Evolutionary conservation across 2,329 filamentous ascomycete species (phyloP), one percentile per base, ranked within the genome.

Genomic region (Curvularia lunata): DNA sequence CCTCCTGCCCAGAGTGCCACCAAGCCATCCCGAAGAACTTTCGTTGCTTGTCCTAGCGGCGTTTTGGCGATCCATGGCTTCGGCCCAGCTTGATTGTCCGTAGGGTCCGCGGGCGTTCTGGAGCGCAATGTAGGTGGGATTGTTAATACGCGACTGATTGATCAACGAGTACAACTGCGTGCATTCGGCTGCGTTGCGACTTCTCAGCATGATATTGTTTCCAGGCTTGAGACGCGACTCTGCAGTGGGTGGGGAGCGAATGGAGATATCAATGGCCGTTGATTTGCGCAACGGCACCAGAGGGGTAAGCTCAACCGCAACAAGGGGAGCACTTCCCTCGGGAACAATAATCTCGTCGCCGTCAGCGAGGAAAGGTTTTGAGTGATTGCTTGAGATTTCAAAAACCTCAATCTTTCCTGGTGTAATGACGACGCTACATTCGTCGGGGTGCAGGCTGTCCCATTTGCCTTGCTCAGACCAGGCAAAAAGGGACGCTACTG

Each of bases 241-340:
- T 32, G 83, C 74, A 6, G 90, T 90, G 25, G 93, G 90, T 1
- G 91, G 91, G 6, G 94, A 97, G 48, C 92, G 90, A 63, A 99
- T 91, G 64, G 96, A 95, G 52, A 99, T 91, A 74, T 99, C 95
- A 30, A 99, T 86, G 3, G 91, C 91, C 21, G 92, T 99, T 68
- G 93, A 95, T 70, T 94, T 90, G 62, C 94, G 87, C 60, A 98
- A 88, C 65, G 93, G 90, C 7, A 98, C 94, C 37, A 97, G 82
- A 0, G 95, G 95, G 0, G 94, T 98, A 41, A 99, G 86, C 71
- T 97, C 92, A 32, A 97, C 85, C 5, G 89, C 90, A 58, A 88
- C 77, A 30, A 88, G 77, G 30, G 86, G 86, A 54, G 80, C 79
- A 63, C 71, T 68, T 61, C 65, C 62, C 63, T 69, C 65, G 57